Evolutionary conservation across 768 basidiomycete genomes (phyloP).

Genomic region (Tylopilus subfusipes): DNA sequence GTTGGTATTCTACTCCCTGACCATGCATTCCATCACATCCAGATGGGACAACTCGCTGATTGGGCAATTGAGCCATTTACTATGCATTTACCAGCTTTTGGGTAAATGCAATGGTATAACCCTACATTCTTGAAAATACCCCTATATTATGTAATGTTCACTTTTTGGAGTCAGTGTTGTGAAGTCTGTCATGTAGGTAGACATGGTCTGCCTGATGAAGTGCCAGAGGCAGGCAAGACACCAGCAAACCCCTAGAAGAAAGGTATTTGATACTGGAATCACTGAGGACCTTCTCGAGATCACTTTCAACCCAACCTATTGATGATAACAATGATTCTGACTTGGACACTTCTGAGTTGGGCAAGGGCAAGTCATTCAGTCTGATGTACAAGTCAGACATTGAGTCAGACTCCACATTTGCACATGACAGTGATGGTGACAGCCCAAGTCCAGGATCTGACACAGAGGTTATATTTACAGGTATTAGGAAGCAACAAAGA

Average conservation of each 20-base stretch:
- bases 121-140: neutral
- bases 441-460: no score
- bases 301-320: neutral
- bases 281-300: neutral
- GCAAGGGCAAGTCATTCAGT: no score
- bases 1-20: no score
- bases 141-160: neutral
- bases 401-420: neutral
- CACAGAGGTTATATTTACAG: no score
- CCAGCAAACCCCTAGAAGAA: neutral
- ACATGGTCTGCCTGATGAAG: neutral
- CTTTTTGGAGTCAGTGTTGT: neutral
- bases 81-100: no score
- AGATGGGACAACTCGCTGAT: no score
- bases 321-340: neutral
- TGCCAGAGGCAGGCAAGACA: neutral
- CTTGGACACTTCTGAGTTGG: no score
- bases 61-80: no score
- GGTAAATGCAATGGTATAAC: no score
- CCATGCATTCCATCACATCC: no score
- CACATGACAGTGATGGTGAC: neutral
- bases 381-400: neutral
- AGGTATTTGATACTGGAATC: neutral
- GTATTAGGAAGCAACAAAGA: no score
- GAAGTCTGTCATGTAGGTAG: neutral